Base-by-base conservation (phyloP, 2,329 filamentous ascomycete genomes). In the Xylaria sp. region DNA sequence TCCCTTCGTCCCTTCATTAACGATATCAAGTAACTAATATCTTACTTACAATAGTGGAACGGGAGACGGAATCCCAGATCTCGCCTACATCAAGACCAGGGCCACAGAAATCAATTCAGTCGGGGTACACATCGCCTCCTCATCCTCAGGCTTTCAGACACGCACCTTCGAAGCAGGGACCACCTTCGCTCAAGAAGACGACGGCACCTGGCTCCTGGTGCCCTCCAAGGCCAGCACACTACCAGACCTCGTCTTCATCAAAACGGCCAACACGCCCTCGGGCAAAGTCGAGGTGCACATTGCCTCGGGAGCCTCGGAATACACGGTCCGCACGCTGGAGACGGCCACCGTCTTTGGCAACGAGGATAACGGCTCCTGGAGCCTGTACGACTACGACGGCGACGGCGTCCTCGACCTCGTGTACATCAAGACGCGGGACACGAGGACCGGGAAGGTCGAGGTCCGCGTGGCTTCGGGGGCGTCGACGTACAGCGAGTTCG, bases 51-150 rank as follows among this genome's bases (percentile, higher is more conserved):
- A 56, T 13, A 69, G 63, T 15, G 63, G 58, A 25, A 63, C 58
- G 9, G 39, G 28, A 8, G 58, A 61, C 15, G 63, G 58, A 8
- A 12, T 41, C 13, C 57, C 51, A 1, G 63, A 69, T 41, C 67
- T 66, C 10, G 67, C 66, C 3, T 69, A 69, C 37, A 66, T 69
- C 44, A 69, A 69, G 54, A 69, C 67, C 6, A 25, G 39, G 12
- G 6, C 5, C 20, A 66, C 67, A 5, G 58, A 37, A 18, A 63
- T 63, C 28, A 59, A 55, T 7, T 55, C 51, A 0, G 67, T 69
- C n/a, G 63, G 66, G 28, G 67, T 69, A 32, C 67, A 69, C 63
- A 66, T 69, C 48, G 63, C 63, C 1, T 69, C 67, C 2, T 60
- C 63, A 15, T 55, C 57, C 2, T 69, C 65, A n/a, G 62, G 57